Percentiles rank a stretch among this genome's conserved stretches.
Evolutionary conservation across 352 stramenopile species (phyloP).

Genomic region (Pythium phragmiticola): DNA sequence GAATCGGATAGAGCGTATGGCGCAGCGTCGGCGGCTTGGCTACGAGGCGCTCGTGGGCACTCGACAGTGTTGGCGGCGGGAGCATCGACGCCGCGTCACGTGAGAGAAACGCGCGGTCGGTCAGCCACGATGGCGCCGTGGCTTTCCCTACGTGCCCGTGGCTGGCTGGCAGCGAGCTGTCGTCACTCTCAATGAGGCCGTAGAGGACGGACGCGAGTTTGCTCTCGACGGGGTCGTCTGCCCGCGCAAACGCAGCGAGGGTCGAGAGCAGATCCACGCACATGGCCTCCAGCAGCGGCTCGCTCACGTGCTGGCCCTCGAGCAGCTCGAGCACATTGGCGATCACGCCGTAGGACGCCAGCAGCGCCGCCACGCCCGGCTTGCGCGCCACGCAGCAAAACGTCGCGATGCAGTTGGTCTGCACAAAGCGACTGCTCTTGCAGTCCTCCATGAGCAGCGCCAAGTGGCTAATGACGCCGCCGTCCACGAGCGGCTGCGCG

Average conservation of each 20-base stretch:
- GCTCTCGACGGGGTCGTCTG: conserved; percentile 52
- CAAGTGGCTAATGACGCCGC: conserved; percentile 48
- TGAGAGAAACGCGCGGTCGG: conserved; percentile 53
- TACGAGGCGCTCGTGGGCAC: conserved; percentile 25
- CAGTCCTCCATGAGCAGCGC: conserved; percentile 44
- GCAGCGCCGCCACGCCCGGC: conserved; percentile 35
- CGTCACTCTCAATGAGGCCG: conserved; percentile 56
- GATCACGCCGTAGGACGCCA: conserved; percentile 61
- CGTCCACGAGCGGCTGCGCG: conserved; percentile 52
- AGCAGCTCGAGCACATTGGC: conserved; percentile 55
- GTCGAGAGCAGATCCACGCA: conserved; percentile 64
- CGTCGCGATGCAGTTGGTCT: conserved; percentile 68
- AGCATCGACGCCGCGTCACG: conserved; percentile 30
- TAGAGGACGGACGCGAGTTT: conserved; percentile 57
- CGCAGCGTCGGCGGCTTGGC: conserved; percentile 28
- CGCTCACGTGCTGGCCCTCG: conserved; percentile 22
- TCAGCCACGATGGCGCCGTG: conserved; percentile 39
- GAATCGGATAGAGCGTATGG: conserved; percentile 37
- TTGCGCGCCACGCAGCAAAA: conserved; percentile 62
- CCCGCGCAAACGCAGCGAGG: conserved; percentile 56
- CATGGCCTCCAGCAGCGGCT: conserved; percentile 52
- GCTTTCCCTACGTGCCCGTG: background rate
- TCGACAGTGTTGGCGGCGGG: conserved; percentile 33
- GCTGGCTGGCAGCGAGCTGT: conserved; percentile 10
- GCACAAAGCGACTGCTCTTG: conserved; percentile 38